Base-by-base conservation (phyloP, 2,329 filamentous ascomycete genomes). In the Penicillium expansum region DNA sequence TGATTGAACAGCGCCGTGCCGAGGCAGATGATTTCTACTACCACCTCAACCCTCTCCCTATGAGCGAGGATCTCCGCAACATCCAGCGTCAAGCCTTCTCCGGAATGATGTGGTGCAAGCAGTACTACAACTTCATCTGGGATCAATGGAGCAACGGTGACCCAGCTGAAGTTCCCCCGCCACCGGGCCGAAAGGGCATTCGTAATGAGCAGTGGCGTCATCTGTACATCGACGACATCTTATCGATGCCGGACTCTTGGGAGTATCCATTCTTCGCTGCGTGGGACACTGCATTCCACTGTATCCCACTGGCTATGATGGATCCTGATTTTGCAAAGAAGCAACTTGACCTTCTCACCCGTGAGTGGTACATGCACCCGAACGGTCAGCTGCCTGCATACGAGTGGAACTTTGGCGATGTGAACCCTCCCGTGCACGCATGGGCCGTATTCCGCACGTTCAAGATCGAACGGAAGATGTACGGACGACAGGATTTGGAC, bases 211-310 rank as follows among this genome's bases (percentile, higher is more conserved):
- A 95, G 61, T 97, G 94, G 94, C 95, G 90, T 70, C 93, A 97
- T 74, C 86, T 97, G 82, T 84, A 97, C 74, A 86, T 96, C 66
- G 94, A 97, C 64, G 93, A 97, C 71, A 92, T 97, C 60, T 75
- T 97, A 33, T 97, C 93, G 0, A 97, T 97, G 93, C 94, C 93
- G 0, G 93, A 97, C 74, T 96, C 92, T 0, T 97, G 93, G 93
- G 93, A 97, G 70, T 97, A 97, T 67, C 93, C 93, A 0, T 97
- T 97, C 80, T 97, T 97, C 73, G 92, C 92, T 20, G 93, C 93
- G 4, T 97, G 93, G 93, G 93, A 97, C 73, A 93, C 90, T 53
- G 93, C 92, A 5, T 97, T 97, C 76, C 94, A 97, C 77, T 96
- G 92, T 71, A 96, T 97, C 65, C 91, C 92, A 0, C 78, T 97